phyloP scores from a whole-genome alignment of 2,329 filamentous ascomycete species.

The Dendryphion nanum region DNA sequence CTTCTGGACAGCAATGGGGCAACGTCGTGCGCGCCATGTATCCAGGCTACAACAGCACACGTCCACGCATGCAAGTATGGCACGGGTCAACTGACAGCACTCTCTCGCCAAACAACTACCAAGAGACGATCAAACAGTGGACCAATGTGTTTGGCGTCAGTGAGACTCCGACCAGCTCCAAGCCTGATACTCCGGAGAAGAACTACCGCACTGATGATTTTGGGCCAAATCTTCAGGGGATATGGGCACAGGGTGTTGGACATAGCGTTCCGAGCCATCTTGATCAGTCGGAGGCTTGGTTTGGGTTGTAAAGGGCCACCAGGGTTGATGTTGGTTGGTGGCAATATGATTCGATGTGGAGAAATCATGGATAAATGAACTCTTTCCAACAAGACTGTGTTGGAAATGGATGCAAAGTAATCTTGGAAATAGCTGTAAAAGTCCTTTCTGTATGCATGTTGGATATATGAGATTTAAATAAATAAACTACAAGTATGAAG shows the following conservation, averaged over 20 bases:
- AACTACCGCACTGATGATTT: slow-evolving; percentile 30
- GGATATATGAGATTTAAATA: too few species aligned
- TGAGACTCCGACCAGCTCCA: slow-evolving; percentile 19
- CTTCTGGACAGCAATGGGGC: slow-evolving; percentile 50
- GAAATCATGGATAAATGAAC: too few species aligned
- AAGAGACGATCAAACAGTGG: slow-evolving; percentile 49
- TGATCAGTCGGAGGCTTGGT: slow-evolving; percentile 26
- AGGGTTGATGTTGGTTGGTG: too few species aligned
- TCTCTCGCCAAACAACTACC: slow-evolving; percentile 54
- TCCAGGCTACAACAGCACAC: slow-evolving; percentile 49
- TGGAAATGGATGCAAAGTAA: too few species aligned
- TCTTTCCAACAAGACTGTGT: too few species aligned
- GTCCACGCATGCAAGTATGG: slow-evolving; percentile 59
- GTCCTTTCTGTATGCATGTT: too few species aligned
- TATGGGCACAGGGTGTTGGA: slow-evolving; percentile 28
- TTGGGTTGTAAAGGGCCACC: slow-evolving; percentile 25
- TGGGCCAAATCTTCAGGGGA: slow-evolving; percentile 23
- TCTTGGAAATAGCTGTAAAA: not conserved
- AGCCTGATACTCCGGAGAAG: slow-evolving; percentile 25
- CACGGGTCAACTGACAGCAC: slow-evolving; percentile 55
- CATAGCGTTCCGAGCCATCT: slow-evolving; percentile 26
- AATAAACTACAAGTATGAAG: too few species aligned
- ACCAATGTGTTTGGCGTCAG: slow-evolving; percentile 28
- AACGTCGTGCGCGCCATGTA: slow-evolving; percentile 50
- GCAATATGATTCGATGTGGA: too few species aligned